A percentile compares a stretch with the other conserved stretches of the same genome.
Evolutionary conservation across 2,329 filamentous ascomycete genomes (phyloP).

Genomic region (Colletotrichum australisinense): DNA sequence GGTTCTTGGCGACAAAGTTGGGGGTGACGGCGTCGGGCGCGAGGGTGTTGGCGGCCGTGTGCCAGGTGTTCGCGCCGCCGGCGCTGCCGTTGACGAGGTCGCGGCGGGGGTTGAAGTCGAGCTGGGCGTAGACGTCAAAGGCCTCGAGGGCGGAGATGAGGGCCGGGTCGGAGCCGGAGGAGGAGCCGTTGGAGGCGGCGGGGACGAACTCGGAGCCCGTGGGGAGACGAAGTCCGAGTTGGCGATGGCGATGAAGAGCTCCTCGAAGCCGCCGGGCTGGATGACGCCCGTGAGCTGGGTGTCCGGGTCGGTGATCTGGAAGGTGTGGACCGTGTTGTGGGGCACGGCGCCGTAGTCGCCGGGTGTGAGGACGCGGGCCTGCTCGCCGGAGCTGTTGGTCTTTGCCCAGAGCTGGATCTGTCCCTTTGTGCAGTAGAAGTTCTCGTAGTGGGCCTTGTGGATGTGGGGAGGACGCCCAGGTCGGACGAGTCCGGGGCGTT

Average conservation of each 20-base stretch:
- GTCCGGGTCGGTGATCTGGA: conserved; percentile 59
- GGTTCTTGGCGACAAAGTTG: conserved; percentile 57
- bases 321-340: conserved; percentile 58
- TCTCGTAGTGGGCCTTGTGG: conserved; percentile 56
- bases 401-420: conserved; percentile 55
- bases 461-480: conserved; percentile 55
- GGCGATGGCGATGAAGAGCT: conserved; percentile 51
- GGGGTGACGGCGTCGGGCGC: conserved; percentile 45
- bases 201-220: conserved; percentile 39
- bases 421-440: conserved; percentile 58
- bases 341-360: conserved; percentile 60
- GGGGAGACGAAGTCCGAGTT: conserved; percentile 47
- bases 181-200: conserved; percentile 19
- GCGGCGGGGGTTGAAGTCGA: conserved; percentile 51
- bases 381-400: conserved; percentile 43
- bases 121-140: conserved; percentile 57
- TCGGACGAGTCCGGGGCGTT: conserved; percentile 49
- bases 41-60: conserved; percentile 49
- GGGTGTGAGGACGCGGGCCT: conserved; percentile 52
- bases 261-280: conserved; percentile 60
- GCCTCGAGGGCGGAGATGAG: conserved; percentile 49
- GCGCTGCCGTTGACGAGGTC: conserved; percentile 55
- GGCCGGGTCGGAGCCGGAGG: conserved; percentile 38
- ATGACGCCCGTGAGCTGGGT: conserved; percentile 59
- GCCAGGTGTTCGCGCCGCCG: conserved; percentile 48